Conservation (phyloP, 768 basidiomycete species). For the Mycena capillaripes region DNA sequence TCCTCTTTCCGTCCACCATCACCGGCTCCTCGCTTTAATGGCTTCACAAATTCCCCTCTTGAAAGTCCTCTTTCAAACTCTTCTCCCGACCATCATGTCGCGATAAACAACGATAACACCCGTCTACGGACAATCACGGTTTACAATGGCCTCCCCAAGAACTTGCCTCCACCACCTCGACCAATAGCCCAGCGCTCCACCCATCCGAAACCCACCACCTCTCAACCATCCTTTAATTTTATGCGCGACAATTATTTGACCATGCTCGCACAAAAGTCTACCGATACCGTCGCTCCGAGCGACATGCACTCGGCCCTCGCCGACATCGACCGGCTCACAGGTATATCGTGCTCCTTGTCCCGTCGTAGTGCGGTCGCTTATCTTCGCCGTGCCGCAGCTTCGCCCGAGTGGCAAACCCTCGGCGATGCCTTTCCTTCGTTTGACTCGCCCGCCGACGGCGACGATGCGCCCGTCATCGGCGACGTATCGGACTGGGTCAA, state of each 20-base stretch:
- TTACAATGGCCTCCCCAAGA: slow-evolving; percentile 64
- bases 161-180: slow-evolving; percentile 60
- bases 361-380: slow-evolving; percentile 13
- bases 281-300: slow-evolving; percentile 31
- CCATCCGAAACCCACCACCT: slow-evolving; percentile 27
- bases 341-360: slow-evolving; percentile 22
- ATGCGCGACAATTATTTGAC: slow-evolving; percentile 63
- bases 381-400: slow-evolving; percentile 11
- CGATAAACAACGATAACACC: slow-evolving; percentile 53
- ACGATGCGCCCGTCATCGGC: not conserved
- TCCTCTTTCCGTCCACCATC: slow-evolving; percentile 33
- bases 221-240: slow-evolving; percentile 41
- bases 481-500: not conserved
- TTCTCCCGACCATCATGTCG: slow-evolving; percentile 51
- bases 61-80: slow-evolving; percentile 51
- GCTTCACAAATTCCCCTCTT: slow-evolving; percentile 49
- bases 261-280: slow-evolving; percentile 58
- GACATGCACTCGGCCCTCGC: not conserved
- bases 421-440: slow-evolving; percentile 29
- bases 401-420: slow-evolving; percentile 36
- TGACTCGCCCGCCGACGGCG: not conserved
- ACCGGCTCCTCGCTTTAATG: slow-evolving; percentile 36
- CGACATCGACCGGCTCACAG: slow-evolving; percentile 15
- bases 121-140: slow-evolving; percentile 23
- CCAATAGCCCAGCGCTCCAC: slow-evolving; percentile 54